These are phyloP conservation scores for Periglandula ipomoeae DNA, from an alignment of 2,329 filamentous ascomycete species.

Conservation along the genomic window DNA sequence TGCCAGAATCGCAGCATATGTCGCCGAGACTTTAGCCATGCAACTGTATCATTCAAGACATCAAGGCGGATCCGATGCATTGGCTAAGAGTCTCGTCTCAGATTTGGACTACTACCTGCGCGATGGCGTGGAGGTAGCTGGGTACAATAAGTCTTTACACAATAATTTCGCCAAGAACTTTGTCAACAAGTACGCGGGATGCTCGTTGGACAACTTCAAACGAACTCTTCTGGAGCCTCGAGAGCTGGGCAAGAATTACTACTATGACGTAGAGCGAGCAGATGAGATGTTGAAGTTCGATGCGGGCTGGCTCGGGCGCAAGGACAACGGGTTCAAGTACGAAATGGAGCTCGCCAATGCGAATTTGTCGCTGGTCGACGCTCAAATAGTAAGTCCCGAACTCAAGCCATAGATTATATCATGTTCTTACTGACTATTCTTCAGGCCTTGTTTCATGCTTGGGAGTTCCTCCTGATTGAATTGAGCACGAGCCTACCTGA, in stretches of 20 bases:
- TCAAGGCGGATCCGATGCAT: conserved; percentile 52
- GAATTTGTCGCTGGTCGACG: conserved; percentile 86
- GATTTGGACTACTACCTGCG: conserved; percentile 73
- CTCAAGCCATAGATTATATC: not conserved
- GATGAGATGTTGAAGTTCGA: conserved; percentile 69
- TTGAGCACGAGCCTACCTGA: conserved; percentile 57
- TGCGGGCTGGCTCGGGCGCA: conserved; percentile 62
- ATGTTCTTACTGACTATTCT: not conserved
- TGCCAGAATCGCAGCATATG: conserved; percentile 66
- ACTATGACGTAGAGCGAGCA: conserved; percentile 72
- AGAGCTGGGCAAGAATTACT: conserved; percentile 67
- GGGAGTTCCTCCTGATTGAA: conserved; percentile 81
- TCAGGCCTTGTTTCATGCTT: conserved; percentile 73
- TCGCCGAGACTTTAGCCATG: conserved; percentile 84
- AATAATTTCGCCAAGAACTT: conserved; percentile 80
- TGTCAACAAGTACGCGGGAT: conserved; percentile 63
- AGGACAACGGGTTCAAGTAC: conserved; percentile 63
- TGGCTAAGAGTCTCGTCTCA: conserved; percentile 62
- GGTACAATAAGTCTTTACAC: conserved; percentile 83
- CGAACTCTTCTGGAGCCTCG: conserved; percentile 57
- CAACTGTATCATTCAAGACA: conserved; percentile 82
- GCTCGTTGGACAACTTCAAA: conserved; percentile 71
- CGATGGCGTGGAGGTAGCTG: conserved; percentile 67
- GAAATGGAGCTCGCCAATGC: conserved; percentile 83
- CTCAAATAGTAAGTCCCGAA: conserved; percentile 62